phyloP scores from a whole-genome alignment of 257 asterid genomes.

The Perilla frutescens region DNA sequence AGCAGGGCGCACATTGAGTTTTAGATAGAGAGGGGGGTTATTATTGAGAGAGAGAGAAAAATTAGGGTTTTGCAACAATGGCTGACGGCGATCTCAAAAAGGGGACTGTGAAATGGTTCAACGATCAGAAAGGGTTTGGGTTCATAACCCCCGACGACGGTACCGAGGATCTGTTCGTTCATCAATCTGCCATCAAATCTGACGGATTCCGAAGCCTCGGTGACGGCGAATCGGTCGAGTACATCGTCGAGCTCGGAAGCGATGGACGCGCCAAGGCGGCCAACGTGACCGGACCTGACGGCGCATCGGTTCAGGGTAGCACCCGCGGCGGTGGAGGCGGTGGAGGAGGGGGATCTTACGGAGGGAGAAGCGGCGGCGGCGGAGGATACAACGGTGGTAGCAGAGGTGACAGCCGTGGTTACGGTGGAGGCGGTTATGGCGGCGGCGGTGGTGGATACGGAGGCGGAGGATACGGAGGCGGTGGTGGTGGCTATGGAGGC shows the following conservation, averaged over 20 bases:
- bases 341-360: slow-evolving; percentile 38
- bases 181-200: slow-evolving; percentile 73
- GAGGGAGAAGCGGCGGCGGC: slow-evolving; percentile 39
- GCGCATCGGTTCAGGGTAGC: slow-evolving; percentile 59
- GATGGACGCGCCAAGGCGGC: slow-evolving; percentile 72
- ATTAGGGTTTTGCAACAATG: slow-evolving; percentile 54
- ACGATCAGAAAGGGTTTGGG: slow-evolving; percentile 80
- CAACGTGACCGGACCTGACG: slow-evolving; percentile 65
- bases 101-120: slow-evolving; percentile 89
- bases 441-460: slow-evolving; percentile 38
- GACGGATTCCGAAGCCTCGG: slow-evolving; percentile 77
- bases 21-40: neutral
- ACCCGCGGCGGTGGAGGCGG: slow-evolving; percentile 53
- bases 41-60: slow-evolving; percentile 18
- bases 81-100: slow-evolving; percentile 47
- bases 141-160: slow-evolving; percentile 90
- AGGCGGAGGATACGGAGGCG: slow-evolving; percentile 26
- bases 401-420: slow-evolving; percentile 38
- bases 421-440: slow-evolving; percentile 36
- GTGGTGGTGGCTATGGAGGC: slow-evolving; percentile 27
- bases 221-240: slow-evolving; percentile 78
- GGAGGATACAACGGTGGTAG: slow-evolving; percentile 39
- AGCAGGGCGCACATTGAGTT: slow-evolving; percentile 10
- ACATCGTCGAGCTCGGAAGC: slow-evolving; percentile 49
- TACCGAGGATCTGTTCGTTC: slow-evolving; percentile 82